Evolutionary conservation across 2,329 filamentous ascomycete genomes (phyloP).

Genomic region (Teratosphaeria destructans): DNA sequence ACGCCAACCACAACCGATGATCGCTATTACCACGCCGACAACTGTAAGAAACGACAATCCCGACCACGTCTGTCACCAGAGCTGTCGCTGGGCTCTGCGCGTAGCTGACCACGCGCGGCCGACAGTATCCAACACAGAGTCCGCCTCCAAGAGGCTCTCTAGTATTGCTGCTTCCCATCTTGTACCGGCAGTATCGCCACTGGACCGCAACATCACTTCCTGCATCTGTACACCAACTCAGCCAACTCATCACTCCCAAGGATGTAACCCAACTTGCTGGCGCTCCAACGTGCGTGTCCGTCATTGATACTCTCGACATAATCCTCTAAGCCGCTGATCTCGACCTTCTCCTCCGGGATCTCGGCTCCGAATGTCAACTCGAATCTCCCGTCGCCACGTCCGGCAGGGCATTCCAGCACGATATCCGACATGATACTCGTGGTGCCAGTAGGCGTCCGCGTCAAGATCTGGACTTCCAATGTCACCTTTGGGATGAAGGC

Average conservation of each 20-base stretch:
- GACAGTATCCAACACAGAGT: not conserved
- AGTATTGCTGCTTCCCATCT: not conserved
- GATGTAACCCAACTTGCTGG: constrained; percentile 3
- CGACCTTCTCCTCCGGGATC: constrained; percentile 1
- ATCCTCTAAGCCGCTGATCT: constrained; percentile 1
- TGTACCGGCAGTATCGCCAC: not conserved
- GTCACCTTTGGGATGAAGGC: constrained; percentile 9
- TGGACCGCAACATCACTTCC: constrained; percentile 2
- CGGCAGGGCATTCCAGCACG: constrained; percentile 2
- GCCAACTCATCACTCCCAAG: constrained; percentile 6
- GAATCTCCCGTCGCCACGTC: constrained; percentile 3
- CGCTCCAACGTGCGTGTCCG: not conserved
- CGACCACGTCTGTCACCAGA: too few relatives aligned
- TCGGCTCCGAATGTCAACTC: constrained; percentile 1
- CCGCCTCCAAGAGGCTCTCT: not conserved
- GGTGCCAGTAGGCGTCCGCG: not conserved
- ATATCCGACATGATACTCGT: not conserved
- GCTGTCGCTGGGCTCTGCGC: too few relatives aligned
- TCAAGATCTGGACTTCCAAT: constrained; percentile 3
- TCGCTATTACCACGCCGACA: too few relatives aligned
- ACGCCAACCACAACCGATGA: too few relatives aligned
- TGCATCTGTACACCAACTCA: constrained; percentile 7
- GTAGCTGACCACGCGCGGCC: too few relatives aligned
- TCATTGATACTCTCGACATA: constrained; percentile 2
- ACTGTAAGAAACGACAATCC: too few relatives aligned